phyloP scores from a whole-genome alignment of 202 grass and related monocot species.

The Panicum hallii region DNA sequence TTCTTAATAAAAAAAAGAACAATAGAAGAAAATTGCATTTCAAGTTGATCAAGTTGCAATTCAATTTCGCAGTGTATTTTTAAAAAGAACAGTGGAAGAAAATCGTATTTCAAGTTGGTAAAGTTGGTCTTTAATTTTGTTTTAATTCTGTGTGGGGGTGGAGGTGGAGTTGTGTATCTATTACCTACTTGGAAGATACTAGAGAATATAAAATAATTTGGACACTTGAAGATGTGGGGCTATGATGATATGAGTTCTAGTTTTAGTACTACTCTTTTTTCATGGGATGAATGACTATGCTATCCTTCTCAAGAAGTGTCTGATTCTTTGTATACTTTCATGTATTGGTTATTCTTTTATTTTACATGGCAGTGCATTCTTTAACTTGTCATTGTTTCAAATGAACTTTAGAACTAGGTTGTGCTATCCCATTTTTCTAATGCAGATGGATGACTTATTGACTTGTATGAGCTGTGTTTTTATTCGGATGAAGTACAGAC shows the following conservation, averaged over 20 bases:
- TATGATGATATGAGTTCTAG: constrained; percentile 26
- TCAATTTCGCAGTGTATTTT: no score
- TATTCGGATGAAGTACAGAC: background rate
- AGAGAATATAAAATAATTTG: background rate
- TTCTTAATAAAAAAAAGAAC: background rate
- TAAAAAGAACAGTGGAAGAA: background rate
- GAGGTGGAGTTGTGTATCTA: background rate
- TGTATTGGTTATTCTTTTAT: constrained; percentile 28
- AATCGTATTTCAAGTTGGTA: background rate
- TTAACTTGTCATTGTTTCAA: background rate
- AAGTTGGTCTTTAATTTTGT: background rate
- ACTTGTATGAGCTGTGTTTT: constrained; percentile 14
- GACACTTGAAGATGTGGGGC: background rate
- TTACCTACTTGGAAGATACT: background rate
- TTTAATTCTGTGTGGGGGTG: background rate
- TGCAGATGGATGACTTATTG: background rate
- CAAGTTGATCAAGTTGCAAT: background rate
- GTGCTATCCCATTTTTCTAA: background rate
- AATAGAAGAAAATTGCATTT: background rate
- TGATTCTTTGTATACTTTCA: background rate
- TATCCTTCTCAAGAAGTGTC: background rate
- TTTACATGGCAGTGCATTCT: background rate
- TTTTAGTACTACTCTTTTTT: background rate
- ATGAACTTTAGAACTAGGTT: background rate
- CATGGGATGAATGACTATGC: constrained; percentile 20